Evolutionary conservation across 108 stramenopile genomes (phyloP).

Genomic region (Skeletonema menzelii): DNA sequence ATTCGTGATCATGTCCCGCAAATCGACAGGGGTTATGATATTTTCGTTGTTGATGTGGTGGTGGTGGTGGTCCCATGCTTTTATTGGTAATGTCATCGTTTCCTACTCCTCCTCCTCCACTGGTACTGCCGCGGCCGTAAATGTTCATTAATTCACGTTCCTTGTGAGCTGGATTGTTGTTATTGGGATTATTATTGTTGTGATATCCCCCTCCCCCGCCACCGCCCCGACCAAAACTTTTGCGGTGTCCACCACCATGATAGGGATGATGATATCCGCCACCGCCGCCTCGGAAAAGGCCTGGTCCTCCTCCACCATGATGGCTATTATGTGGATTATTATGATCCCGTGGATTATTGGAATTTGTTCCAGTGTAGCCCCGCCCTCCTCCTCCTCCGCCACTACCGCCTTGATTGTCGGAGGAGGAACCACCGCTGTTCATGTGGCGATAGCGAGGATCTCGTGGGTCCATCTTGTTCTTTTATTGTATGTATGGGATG

Average conservation of each 20-base stretch:
- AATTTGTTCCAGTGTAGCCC: constrained; percentile 8
- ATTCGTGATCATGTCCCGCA: constrained; percentile 41
- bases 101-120: background rate
- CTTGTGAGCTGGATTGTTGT: constrained; percentile 11
- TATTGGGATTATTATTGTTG: constrained; percentile 7
- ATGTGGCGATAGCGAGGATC: background rate
- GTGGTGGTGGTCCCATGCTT: background rate
- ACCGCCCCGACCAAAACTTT: background rate
- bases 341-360: constrained; percentile 4
- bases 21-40: constrained; percentile 40
- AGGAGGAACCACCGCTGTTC: background rate
- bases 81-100: background rate
- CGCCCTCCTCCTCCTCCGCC: background rate
- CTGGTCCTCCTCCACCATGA: background rate
- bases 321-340: background rate
- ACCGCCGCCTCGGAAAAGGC: background rate
- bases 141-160: constrained; percentile 42
- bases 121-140: constrained; percentile 28
- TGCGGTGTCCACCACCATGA: background rate
- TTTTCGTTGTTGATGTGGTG: constrained; percentile 19
- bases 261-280: background rate
- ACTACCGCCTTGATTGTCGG: constrained; percentile 1
- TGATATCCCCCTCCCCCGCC: constrained; percentile 4
- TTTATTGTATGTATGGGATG: background rate
- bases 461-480: constrained; percentile 1